These are phyloP conservation scores for Phytophthora lateralis DNA, from an alignment of 352 stramenopile genomes.

Conservation along the genomic window DNA sequence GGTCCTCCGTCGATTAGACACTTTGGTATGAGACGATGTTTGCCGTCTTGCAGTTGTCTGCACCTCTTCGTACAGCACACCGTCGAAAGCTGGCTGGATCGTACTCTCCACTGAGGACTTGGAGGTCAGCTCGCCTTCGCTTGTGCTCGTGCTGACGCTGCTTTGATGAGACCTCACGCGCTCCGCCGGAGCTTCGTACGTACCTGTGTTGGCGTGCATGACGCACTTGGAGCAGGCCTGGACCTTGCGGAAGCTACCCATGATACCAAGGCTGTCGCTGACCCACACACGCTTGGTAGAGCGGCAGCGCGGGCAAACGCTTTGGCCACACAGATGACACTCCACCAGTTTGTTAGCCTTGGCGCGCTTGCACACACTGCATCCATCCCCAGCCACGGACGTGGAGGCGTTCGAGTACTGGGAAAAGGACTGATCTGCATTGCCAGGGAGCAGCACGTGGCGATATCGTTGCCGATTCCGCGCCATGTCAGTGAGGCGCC, in stretches of 20 bases:
- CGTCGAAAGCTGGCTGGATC: constrained; percentile 2
- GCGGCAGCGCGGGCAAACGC: constrained; percentile 38
- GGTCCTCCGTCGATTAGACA: background rate
- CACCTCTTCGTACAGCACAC: constrained; percentile 17
- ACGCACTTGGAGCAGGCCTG: constrained; percentile 48
- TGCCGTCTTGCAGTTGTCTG: constrained; percentile 3
- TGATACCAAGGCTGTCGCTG: constrained; percentile 33
- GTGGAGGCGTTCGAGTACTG: constrained; percentile 16
- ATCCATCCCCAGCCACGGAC: constrained; percentile 13
- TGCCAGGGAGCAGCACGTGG: constrained; percentile 11
- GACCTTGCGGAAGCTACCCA: constrained; percentile 53
- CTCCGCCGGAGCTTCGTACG: constrained; percentile 23
- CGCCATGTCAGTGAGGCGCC: constrained; percentile 48
- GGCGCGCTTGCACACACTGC: constrained; percentile 26
- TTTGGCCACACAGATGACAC: constrained; percentile 35
- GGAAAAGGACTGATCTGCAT: constrained; percentile 13
- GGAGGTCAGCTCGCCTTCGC: constrained; percentile 14
- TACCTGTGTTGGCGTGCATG: constrained; percentile 37
- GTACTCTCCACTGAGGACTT: constrained; percentile 1
- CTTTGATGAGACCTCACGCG: constrained; percentile 26
- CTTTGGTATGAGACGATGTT: constrained; percentile 1
- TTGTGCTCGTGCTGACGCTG: constrained; percentile 21
- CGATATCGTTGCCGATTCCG: constrained; percentile 26
- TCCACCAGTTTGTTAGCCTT: constrained; percentile 26
- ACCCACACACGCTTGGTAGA: constrained; percentile 47